These are phyloP conservation scores for Gilbertella persicaria DNA, from an alignment of 371 early-diverging fungal genomes.

Conservation along the genomic window DNA sequence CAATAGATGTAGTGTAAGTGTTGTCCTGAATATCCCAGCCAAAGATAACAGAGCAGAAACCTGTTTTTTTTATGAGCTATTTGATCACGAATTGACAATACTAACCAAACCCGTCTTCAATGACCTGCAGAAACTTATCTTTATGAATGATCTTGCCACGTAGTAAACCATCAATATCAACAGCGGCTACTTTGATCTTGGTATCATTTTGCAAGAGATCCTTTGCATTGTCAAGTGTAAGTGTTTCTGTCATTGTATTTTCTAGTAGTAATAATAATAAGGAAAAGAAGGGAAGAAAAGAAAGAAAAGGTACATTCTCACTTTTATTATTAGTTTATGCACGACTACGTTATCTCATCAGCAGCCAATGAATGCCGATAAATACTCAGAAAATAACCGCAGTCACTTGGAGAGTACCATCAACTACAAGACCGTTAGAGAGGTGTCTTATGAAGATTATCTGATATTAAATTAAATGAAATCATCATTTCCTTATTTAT, in stretches of 20 bases:
- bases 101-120: conserved; percentile 75
- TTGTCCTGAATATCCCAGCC: conserved; percentile 82
- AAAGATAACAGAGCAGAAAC: conserved; percentile 84
- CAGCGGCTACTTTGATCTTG: conserved; percentile 62
- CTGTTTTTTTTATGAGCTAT: conserved; percentile 31
- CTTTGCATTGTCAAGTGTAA: conserved; percentile 34
- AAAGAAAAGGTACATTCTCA: neutral
- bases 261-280: conserved; percentile 2
- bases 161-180: conserved; percentile 79
- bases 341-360: too few species aligned
- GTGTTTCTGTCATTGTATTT: conserved; percentile 5
- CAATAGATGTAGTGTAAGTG: conserved; percentile 35
- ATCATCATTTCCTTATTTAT: too few species aligned
- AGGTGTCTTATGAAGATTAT: too few species aligned
- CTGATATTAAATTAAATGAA: too few species aligned
- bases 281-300: conserved; percentile 7
- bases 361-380: too few species aligned
- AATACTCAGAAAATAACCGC: too few species aligned
- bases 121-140: conserved; percentile 63
- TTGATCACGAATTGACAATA: neutral
- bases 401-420: too few species aligned
- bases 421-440: too few species aligned
- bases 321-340: too few species aligned
- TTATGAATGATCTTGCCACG: conserved; percentile 77
- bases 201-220: conserved; percentile 45